Conservation (phyloP, 257 asterid species). For the Lycium barbarum region DNA sequence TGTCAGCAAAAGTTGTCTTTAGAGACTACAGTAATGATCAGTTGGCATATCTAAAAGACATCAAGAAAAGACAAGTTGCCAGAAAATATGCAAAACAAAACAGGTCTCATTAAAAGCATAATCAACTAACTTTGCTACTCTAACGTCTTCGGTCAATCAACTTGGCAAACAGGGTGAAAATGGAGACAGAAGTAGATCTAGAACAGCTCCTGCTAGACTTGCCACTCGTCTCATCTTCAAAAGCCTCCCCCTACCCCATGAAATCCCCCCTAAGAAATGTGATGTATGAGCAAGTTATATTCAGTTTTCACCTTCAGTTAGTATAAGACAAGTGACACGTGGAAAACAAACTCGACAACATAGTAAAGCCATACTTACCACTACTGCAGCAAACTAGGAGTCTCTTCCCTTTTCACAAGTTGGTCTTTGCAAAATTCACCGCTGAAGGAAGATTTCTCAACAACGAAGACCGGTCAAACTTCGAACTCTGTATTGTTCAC, state of each 20-base stretch:
- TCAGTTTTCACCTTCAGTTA: background rate
- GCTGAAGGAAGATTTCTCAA: conserved; percentile 78
- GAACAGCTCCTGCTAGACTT: background rate
- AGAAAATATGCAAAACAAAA: conserved; percentile 2
- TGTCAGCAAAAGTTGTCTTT: background rate
- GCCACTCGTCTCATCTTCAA: background rate
- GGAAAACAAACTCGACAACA: background rate
- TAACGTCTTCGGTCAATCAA: background rate
- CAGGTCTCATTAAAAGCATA: background rate
- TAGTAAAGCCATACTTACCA: conserved; percentile 52
- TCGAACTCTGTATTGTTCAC: conserved; percentile 64
- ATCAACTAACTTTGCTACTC: background rate
- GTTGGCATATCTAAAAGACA: background rate
- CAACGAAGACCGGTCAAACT: conserved; percentile 74
- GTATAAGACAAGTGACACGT: background rate
- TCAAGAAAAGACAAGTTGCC: background rate
- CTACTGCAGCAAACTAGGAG: conserved; percentile 77
- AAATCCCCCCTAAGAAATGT: background rate
- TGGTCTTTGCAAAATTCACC: conserved; percentile 65
- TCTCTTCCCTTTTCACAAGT: conserved; percentile 60
- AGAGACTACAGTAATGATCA: background rate
- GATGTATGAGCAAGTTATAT: background rate
- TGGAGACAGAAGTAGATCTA: background rate
- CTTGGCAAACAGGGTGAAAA: background rate
- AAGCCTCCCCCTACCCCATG: background rate